phyloP scores from a whole-genome alignment of 306 rosid genomes.

The Vigna trinervia region DNA sequence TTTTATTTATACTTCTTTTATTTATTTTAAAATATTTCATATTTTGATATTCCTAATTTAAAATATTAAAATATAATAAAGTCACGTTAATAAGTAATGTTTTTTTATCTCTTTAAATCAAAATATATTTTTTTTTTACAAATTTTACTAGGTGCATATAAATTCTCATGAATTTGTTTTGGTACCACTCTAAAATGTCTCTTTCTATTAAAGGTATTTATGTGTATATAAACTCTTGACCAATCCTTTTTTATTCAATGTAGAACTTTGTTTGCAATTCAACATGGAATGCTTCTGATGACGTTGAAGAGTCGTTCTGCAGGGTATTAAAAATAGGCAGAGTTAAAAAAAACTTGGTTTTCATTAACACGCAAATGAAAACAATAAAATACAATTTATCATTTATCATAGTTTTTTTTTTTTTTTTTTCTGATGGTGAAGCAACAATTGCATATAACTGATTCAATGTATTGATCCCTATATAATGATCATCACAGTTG shows the following conservation, averaged over 20 bases:
- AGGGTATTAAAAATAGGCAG: neutral
- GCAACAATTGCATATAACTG: slow-evolving; percentile 12
- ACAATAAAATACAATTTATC: neutral
- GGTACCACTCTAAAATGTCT: no score
- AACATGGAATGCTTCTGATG: neutral
- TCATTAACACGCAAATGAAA: neutral
- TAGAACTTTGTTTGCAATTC: no score
- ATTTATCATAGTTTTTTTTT: neutral
- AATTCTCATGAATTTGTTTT: no score
- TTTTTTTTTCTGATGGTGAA: slow-evolving; percentile 6
- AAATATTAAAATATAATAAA: neutral
- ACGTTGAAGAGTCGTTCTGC: neutral
- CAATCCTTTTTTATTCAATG: no score
- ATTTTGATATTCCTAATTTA: neutral
- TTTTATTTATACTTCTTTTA: no score
- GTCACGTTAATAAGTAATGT: neutral
- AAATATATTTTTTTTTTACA: neutral
- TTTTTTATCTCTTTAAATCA: neutral
- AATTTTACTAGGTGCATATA: neutral
- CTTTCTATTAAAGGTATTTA: no score
- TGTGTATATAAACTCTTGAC: no score
- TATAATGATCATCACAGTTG: slow-evolving; percentile 7
- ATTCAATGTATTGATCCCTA: neutral
- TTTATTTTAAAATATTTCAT: no score
- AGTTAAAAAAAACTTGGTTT: neutral